Evolutionary conservation across 352 stramenopile species (phyloP), one percentile per base, ranked within the genome.

Genomic region (Pythium sp.): DNA sequence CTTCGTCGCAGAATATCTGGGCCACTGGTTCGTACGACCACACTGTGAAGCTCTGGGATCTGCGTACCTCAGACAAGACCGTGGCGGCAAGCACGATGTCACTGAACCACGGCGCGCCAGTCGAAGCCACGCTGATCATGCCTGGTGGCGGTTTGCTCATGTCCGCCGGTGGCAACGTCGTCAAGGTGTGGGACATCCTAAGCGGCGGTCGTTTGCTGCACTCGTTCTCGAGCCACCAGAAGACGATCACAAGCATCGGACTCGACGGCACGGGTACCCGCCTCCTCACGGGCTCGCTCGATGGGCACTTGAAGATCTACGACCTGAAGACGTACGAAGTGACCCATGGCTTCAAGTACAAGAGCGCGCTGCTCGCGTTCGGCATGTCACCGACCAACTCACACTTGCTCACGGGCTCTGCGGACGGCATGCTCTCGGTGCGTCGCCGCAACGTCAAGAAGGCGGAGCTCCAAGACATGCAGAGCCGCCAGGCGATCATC

Each of bases 291-390:
- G 84, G 88, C 54, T 95, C 90, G 30, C 80, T 97, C 8, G 94
- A 98, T 66, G 92, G 94, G 30, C 90, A 97, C 70, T 69, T 98
- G 34, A 98, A 98, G 78, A 95, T 98, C 58, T 97, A 98, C 76
- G 89, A 97, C 74, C 62, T 97, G 38, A 89, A 94, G 73, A 97
- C 90, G 59, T 97, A 97, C 74, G 85, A 98, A 61, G 86, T 98
- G 47, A 80, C 84, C 15, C 84, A 97, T 62, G 90, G 86, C 49
- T 95, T 97, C 72, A 97, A 96, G 78, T 93, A 90, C 75, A 86
- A 87, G 68, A 89, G 82, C 59, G 86, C 85, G 46, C 77, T 98
- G 60, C 65, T 97, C 24, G 77, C 83, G 49, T 89, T 97, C 43
- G 86, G 79, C 22, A 87, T 98, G 78, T 90, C 87, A 2, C 84